Conservation (phyloP, 208 protist genomes). For the Acanthamoeba castellanii region DNA sequence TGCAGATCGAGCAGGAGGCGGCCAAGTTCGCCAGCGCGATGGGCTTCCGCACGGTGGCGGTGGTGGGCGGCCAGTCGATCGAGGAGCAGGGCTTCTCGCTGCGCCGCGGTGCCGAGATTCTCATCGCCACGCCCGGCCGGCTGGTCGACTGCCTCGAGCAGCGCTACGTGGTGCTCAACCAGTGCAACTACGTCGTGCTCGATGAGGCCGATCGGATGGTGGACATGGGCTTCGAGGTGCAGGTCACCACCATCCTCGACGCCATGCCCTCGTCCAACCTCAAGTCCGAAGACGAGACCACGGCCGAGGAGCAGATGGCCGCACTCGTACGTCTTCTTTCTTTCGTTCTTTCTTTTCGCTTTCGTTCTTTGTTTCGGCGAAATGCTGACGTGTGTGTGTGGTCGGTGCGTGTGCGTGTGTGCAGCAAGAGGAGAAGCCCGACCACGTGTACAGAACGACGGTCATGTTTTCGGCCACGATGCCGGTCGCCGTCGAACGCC, state of each 20-base stretch:
- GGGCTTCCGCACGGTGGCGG: conserved; percentile 89
- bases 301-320: conserved; percentile 59
- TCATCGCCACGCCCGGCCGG: conserved; percentile 97
- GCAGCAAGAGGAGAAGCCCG: not conserved
- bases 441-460: conserved; percentile 88
- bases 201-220: conserved; percentile 98
- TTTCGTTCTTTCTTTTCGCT: not conserved
- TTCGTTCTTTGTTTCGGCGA: not conserved
- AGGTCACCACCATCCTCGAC: conserved; percentile 88
- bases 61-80: conserved; percentile 90
- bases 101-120: conserved; percentile 89
- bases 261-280: conserved; percentile 88
- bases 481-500: conserved; percentile 90
- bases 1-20: conserved; percentile 98
- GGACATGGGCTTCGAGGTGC: conserved; percentile 91
- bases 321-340: not conserved
- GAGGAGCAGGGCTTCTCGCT: conserved; percentile 79
- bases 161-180: conserved; percentile 95
- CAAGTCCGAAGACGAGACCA: conserved; percentile 86
- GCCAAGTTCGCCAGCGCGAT: conserved; percentile 94
- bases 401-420: not conserved
- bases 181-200: conserved; percentile 97
- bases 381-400: not conserved
- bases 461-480: conserved; percentile 94
- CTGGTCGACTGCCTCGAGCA: conserved; percentile 96